A percentile compares a stretch with the other conserved stretches of the same genome.
phyloP scores from a whole-genome alignment of 192 early-diverging fungal species.

The Phlyctochytrium planicorne region DNA sequence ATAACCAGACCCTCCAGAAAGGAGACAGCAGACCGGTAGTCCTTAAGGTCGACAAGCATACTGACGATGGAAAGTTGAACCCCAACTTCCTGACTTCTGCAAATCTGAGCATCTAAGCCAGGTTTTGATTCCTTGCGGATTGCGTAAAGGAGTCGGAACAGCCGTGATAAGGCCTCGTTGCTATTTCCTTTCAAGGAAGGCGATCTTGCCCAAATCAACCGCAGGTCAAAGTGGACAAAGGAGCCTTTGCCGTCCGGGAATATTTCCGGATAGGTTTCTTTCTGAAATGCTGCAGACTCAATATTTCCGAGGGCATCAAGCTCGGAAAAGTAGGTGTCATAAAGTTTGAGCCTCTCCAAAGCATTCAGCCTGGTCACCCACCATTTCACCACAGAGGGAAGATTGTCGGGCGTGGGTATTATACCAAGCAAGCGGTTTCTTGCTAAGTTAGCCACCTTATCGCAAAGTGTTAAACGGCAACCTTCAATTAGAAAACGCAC shows the following conservation, averaged over 20 bases:
- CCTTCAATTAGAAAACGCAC: constrained; percentile 14
- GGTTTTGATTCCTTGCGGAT: not conserved
- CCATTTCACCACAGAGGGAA: constrained; percentile 27
- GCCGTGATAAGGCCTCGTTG: not conserved
- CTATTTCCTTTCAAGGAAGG: constrained; percentile 26
- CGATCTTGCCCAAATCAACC: constrained; percentile 17
- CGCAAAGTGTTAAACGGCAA: no score
- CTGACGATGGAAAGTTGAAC: not conserved
- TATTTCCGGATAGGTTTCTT: constrained; percentile 33
- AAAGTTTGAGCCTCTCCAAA: constrained; percentile 26
- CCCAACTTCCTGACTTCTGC: no score
- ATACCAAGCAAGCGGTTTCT: constrained; percentile 19
- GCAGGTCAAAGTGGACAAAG: constrained; percentile 39
- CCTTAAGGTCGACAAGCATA: not conserved
- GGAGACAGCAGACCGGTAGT: not conserved
- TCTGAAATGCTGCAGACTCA: no score
- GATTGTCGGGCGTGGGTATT: constrained; percentile 25
- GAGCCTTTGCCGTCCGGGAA: constrained; percentile 26
- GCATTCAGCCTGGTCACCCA: constrained; percentile 35
- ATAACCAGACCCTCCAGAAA: not conserved
- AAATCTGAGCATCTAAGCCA: not conserved
- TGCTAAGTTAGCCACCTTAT: constrained; percentile 24
- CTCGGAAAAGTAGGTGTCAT: constrained; percentile 27
- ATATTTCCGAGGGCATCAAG: constrained; percentile 20
- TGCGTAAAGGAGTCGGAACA: not conserved